phyloP scores from a whole-genome alignment of 345 rosid species.

The Rhodamnia argentea region DNA sequence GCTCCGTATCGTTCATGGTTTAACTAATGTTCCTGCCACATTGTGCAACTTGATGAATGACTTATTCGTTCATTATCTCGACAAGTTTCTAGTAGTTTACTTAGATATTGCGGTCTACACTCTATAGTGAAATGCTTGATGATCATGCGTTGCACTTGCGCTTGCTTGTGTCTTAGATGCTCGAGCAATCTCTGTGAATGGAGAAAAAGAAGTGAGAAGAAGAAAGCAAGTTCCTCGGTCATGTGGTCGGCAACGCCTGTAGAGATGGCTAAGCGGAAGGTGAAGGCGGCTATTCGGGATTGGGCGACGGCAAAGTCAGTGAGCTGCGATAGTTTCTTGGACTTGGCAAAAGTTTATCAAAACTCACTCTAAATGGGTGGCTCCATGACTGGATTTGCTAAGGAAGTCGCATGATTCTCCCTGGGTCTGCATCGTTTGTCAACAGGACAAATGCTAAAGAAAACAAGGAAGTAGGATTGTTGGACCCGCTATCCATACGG shows the following conservation, averaged over 20 bases:
- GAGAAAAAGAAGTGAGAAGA: background rate
- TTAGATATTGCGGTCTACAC: background rate
- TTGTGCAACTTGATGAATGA: background rate
- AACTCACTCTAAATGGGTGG: background rate
- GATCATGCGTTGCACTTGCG: background rate
- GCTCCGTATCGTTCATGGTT: background rate
- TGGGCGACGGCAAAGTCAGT: background rate
- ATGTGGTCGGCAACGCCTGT: background rate
- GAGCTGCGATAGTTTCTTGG: background rate
- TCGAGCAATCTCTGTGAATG: background rate
- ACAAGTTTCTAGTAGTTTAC: background rate
- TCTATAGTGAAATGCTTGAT: background rate
- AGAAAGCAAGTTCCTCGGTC: background rate
- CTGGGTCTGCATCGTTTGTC: too few relatives aligned
- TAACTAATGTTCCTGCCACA: background rate
- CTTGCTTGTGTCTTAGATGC: background rate
- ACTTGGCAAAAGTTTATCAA: too few relatives aligned
- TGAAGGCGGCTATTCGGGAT: background rate
- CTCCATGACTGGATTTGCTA: background rate
- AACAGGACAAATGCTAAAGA: too few relatives aligned
- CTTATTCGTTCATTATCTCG: background rate
- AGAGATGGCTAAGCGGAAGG: background rate
- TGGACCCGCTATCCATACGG: too few relatives aligned
- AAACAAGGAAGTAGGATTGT: too few relatives aligned
- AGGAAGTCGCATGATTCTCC: too few relatives aligned